Evolutionary conservation across 2,329 filamentous ascomycete species (phyloP).

Genomic region (Colletotrichum viniferum): DNA sequence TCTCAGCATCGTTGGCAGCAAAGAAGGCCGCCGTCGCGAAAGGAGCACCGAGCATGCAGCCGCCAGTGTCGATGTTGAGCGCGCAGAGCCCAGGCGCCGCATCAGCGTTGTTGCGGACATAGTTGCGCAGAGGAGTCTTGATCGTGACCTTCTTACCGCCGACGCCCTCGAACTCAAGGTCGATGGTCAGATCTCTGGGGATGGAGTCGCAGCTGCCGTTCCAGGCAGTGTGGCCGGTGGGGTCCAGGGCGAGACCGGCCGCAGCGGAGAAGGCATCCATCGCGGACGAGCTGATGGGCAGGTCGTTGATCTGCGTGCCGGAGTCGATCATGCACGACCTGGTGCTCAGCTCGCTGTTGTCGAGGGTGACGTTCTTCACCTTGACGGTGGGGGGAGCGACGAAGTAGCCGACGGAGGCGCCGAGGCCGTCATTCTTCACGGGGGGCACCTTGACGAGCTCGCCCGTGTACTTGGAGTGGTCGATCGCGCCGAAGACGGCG

Average conservation of each 20-base stretch:
- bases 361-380: not conserved
- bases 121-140: slow-evolving; percentile 14
- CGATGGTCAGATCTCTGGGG: not conserved
- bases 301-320: slow-evolving; percentile 2
- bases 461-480: slow-evolving; percentile 2
- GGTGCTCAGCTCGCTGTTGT: not conserved
- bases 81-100: not conserved
- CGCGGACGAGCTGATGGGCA: not conserved
- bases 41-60: slow-evolving; percentile 6
- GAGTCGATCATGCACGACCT: not conserved
- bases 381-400: slow-evolving; percentile 1
- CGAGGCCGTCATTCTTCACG: slow-evolving; percentile 3
- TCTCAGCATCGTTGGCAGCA: not conserved
- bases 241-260: not conserved
- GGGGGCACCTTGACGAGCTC: not conserved
- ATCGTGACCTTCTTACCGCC: not conserved
- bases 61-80: slow-evolving; percentile 1
- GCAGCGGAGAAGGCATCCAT: not conserved
- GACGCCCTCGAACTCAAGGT: slow-evolving; percentile 10
- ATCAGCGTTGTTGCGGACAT: slow-evolving; percentile 14
- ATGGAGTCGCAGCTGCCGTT: slow-evolving; percentile 7
- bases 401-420: slow-evolving; percentile 4
- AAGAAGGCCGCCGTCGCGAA: slow-evolving; percentile 9
- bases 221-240: not conserved
- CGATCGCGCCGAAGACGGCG: slow-evolving; percentile 7